Conservation (phyloP, 345 rosid genomes). For the Aurinia saxatilis region DNA sequence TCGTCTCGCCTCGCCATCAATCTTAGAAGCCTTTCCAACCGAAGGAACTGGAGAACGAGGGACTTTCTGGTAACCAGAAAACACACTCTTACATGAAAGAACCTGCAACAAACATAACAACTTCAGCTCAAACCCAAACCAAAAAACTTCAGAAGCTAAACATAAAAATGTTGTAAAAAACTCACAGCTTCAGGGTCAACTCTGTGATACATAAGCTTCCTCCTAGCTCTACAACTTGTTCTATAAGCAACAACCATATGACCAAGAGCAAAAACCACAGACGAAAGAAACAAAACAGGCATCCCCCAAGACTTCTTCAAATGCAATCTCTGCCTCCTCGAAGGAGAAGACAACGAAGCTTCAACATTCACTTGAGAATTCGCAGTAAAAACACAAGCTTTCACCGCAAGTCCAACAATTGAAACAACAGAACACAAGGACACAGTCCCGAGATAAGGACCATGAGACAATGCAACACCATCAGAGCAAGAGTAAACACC, state of each 20-base stretch:
- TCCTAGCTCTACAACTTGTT: conserved; percentile 86
- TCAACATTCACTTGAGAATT: conserved; percentile 67
- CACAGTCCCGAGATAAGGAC: conserved; percentile 87
- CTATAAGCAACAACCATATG: conserved; percentile 84
- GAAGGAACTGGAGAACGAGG: conserved; percentile 87
- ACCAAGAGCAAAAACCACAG: conserved; percentile 89
- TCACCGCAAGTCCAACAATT: conserved; percentile 61
- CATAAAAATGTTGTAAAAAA: not conserved
- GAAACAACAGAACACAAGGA: conserved; percentile 64
- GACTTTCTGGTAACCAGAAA: conserved; percentile 79
- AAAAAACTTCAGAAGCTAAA: not conserved
- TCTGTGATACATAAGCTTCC: conserved; percentile 82
- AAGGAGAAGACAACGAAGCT: conserved; percentile 44
- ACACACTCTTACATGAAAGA: conserved; percentile 77
- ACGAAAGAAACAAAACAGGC: conserved; percentile 93
- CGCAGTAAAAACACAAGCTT: conserved; percentile 76
- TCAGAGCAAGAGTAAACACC: conserved; percentile 84
- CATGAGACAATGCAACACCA: conserved; percentile 73
- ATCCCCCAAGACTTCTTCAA: conserved; percentile 96
- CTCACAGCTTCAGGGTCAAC: conserved; percentile 90
- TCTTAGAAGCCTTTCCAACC: conserved; percentile 57
- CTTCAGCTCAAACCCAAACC: not conserved
- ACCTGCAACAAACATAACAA: conserved; percentile 38
- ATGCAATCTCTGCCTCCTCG: conserved; percentile 73
- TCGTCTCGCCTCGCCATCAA: conserved; percentile 60